These are phyloP conservation scores for Taphrina communis DNA, from an alignment of 1,139 yeast species.

Conservation along the genomic window DNA sequence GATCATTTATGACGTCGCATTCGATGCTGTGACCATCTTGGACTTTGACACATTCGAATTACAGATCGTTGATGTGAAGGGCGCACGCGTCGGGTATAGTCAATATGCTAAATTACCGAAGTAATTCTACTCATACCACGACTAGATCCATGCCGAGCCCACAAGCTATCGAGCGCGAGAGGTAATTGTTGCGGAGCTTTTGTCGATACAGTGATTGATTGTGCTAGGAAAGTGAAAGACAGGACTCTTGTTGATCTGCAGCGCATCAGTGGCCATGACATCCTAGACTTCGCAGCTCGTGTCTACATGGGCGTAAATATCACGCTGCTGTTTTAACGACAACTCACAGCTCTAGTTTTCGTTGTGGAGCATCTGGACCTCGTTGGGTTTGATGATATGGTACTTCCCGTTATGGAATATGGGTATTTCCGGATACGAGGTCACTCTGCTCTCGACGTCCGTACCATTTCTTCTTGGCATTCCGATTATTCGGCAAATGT, in stretches of 20 bases:
- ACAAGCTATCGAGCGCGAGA: constrained; percentile 6
- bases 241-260: constrained; percentile 18
- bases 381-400: constrained; percentile 88
- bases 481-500: constrained; percentile 59
- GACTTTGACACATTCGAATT: constrained; percentile 70
- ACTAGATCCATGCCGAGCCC: constrained; percentile 2
- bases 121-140: constrained; percentile 18
- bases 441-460: constrained; percentile 63
- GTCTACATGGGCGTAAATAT: constrained; percentile 44
- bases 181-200: neutral
- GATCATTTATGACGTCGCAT: constrained; percentile 78
- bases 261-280: constrained; percentile 7
- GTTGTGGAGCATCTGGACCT: constrained; percentile 83
- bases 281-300: constrained; percentile 44
- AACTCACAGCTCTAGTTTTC: constrained; percentile 55
- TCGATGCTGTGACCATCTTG: constrained; percentile 76
- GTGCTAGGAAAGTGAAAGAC: constrained; percentile 21
- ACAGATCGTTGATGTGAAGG: constrained; percentile 53
- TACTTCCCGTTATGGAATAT: constrained; percentile 96
- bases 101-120: constrained; percentile 32
- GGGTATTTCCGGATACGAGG: constrained; percentile 91
- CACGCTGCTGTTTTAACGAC: constrained; percentile 7
- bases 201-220: constrained; percentile 4
- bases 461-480: constrained; percentile 65
- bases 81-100: constrained; percentile 45